These are phyloP conservation scores for Rhodosporidiobolus sp. DNA, from an alignment of 768 basidiomycete species.

Conservation along the genomic window DNA sequence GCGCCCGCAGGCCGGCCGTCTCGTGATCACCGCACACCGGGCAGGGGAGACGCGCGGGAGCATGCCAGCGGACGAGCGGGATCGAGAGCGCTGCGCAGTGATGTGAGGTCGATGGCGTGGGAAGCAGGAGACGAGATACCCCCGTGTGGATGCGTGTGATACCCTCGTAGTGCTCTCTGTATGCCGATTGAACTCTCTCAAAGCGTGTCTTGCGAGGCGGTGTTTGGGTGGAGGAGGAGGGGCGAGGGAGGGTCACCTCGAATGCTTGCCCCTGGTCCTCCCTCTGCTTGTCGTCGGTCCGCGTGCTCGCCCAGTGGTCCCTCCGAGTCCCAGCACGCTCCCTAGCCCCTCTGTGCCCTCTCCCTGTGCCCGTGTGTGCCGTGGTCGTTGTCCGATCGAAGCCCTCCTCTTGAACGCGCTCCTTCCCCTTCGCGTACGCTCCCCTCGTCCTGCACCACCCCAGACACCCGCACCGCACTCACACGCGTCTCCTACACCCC, in stretches of 20 bases:
- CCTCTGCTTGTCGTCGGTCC: too few species aligned
- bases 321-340: too few species aligned
- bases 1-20: conserved; percentile 59
- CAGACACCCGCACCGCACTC: not conserved
- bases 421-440: not conserved
- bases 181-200: not conserved
- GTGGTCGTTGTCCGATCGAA: not conserved
- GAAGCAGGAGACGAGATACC: not conserved
- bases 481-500: not conserved
- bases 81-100: not conserved
- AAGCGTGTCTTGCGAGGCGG: too few species aligned
- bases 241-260: too few species aligned
- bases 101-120: conserved; percentile 10
- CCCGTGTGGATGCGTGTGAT: not conserved
- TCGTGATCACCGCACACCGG: conserved; percentile 62
- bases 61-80: not conserved
- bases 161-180: not conserved
- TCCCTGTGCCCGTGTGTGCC: too few species aligned
- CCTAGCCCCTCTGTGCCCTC: too few species aligned
- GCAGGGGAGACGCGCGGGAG: conserved; percentile 36
- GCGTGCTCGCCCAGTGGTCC: too few species aligned
- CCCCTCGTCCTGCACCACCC: not conserved
- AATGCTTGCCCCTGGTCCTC: too few species aligned
- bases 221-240: too few species aligned
- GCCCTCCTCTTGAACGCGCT: not conserved